phyloP scores from a whole-genome alignment of 805 yeast species.

The Hagleromyces aurorensis region DNA sequence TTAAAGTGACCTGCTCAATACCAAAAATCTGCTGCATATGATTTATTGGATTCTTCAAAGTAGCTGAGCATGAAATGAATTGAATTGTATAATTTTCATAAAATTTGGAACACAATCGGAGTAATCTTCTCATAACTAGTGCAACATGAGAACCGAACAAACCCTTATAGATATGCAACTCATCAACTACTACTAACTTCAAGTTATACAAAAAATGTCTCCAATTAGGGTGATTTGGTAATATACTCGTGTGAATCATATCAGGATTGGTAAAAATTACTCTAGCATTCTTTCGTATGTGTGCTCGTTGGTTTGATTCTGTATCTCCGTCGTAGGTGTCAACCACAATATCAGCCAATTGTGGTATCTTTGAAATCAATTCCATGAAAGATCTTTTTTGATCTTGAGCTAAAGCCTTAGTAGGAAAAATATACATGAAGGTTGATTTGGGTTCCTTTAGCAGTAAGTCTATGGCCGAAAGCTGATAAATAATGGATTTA shows the following conservation, averaged over 20 bases:
- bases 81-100: conserved; percentile 40
- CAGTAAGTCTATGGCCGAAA: conserved; percentile 58
- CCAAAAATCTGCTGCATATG: conserved; percentile 78
- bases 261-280: conserved; percentile 94
- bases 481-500: conserved; percentile 84
- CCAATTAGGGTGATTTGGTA: conserved; percentile 78
- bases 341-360: conserved; percentile 39
- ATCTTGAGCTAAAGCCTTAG: conserved; percentile 96
- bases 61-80: conserved; percentile 91
- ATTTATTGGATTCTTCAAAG: conserved; percentile 61
- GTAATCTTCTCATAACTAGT: conserved; percentile 68
- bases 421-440: conserved; percentile 87
- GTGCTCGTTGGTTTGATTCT: conserved; percentile 42
- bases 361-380: conserved; percentile 44
- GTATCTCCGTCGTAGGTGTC: conserved; percentile 96
- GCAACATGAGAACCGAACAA: conserved; percentile 92
- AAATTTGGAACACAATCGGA: conserved; percentile 40
- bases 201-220: conserved; percentile 53
- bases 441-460: conserved; percentile 41
- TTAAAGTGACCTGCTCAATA: conserved; percentile 46
- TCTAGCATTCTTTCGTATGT: conserved; percentile 55
- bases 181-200: conserved; percentile 72
- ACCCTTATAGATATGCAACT: conserved; percentile 82
- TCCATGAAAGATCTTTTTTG: conserved; percentile 75
- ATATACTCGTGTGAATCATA: conserved; percentile 74